phyloP scores from a whole-genome alignment of 371 early-diverging fungal genomes.

The Mucor lusitanicus region DNA sequence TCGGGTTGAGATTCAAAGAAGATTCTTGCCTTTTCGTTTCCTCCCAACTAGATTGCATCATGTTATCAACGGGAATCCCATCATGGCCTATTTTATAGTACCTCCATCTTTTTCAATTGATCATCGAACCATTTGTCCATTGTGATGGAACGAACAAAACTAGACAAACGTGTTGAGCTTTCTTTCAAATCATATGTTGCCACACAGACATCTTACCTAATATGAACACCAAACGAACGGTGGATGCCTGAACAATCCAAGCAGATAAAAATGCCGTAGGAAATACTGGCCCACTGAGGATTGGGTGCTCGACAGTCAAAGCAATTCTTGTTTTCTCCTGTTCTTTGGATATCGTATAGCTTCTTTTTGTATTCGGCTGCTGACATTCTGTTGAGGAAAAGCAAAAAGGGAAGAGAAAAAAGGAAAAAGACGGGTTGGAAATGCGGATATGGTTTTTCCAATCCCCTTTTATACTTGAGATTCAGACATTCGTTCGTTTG shows the following conservation, averaged over 20 bases:
- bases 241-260: constrained; percentile 95
- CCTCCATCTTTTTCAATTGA: constrained; percentile 92
- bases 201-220: constrained; percentile 56
- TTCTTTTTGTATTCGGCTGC: constrained; percentile 66
- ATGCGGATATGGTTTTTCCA: neutral
- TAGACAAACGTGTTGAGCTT: constrained; percentile 16
- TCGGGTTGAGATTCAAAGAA: constrained; percentile 90
- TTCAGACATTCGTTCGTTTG: neutral
- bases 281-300: constrained; percentile 95
- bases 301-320: constrained; percentile 86
- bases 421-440: constrained; percentile 6
- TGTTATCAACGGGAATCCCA: neutral
- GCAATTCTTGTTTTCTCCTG: constrained; percentile 76
- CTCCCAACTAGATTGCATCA: constrained; percentile 70
- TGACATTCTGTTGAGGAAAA: constrained; percentile 11
- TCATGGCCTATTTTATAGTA: constrained; percentile 6
- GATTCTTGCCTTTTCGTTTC: constrained; percentile 86
- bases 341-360: constrained; percentile 71
- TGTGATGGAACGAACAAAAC: constrained; percentile 96
- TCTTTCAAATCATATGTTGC: neutral
- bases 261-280: constrained; percentile 97
- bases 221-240: constrained; percentile 93
- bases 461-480: neutral
- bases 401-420: neutral
- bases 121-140: constrained; percentile 98